A percentile compares a stretch with the other conserved stretches of the same genome.
Conservation (phyloP, 1,139 yeast species). For the Hemisphaericaspora xylofermentans region DNA sequence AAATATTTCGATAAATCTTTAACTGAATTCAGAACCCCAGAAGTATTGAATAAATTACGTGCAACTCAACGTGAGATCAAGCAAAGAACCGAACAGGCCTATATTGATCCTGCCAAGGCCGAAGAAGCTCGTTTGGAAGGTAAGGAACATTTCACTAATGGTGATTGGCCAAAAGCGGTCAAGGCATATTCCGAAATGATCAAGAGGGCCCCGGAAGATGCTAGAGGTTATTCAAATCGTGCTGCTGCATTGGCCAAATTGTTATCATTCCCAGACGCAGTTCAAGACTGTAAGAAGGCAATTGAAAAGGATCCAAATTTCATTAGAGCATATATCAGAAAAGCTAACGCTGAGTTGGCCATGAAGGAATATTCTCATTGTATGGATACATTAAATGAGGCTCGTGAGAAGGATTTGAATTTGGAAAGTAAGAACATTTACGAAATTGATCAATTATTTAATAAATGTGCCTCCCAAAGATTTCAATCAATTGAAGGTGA, state of each 20-base stretch:
- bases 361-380: conserved; percentile 85
- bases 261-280: conserved; percentile 96
- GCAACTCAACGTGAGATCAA: conserved; percentile 84
- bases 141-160: conserved; percentile 82
- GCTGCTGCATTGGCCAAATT: conserved; percentile 95
- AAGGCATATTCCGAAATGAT: conserved; percentile 93
- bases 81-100: conserved; percentile 70
- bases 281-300: conserved; percentile 88
- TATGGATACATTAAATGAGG: conserved; percentile 76
- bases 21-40: conserved; percentile 98
- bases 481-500: conserved; percentile 84
- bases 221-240: conserved; percentile 95
- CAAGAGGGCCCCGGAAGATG: conserved; percentile 94
- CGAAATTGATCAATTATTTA: conserved; percentile 82
- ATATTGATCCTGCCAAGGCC: conserved; percentile 87
- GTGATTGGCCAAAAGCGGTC: conserved; percentile 97
- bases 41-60: conserved; percentile 84
- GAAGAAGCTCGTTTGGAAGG: conserved; percentile 95
- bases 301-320: conserved; percentile 84
- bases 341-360: conserved; percentile 91
- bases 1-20: conserved; percentile 84
- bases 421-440: conserved; percentile 56
- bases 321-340: conserved; percentile 93
- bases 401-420: conserved; percentile 72
- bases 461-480: conserved; percentile 76